Conservation (phyloP, 2,329 filamentous ascomycete genomes). For the Fusarium secorum region DNA sequence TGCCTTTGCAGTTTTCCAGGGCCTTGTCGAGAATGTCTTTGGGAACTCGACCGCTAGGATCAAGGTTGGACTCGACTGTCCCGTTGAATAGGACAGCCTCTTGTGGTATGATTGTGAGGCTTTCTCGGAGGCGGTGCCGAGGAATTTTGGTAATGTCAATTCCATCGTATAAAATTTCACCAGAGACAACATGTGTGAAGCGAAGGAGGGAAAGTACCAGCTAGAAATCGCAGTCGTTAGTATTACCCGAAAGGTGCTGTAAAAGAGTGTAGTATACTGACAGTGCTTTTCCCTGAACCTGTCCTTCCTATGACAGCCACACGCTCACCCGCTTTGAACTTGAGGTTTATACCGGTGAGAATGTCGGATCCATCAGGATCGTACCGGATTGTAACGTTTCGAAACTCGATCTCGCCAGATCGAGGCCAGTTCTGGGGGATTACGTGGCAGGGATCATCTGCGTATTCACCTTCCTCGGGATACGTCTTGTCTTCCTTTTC, state of each 20-base stretch:
- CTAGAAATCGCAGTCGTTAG: slow-evolving; percentile 37
- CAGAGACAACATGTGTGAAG: slow-evolving; percentile 60
- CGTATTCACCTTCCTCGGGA: slow-evolving; percentile 50
- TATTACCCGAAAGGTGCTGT: background rate
- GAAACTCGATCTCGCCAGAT: slow-evolving; percentile 59
- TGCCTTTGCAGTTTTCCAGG: slow-evolving; percentile 67
- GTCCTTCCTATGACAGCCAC: slow-evolving; percentile 84
- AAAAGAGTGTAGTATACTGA: slow-evolving; percentile 51
- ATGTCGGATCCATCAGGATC: slow-evolving; percentile 56
- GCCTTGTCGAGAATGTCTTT: slow-evolving; percentile 64
- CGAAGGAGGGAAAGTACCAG: slow-evolving; percentile 63
- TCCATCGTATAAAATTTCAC: slow-evolving; percentile 63
- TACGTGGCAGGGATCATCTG: slow-evolving; percentile 48
- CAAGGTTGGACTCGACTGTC: slow-evolving; percentile 64
- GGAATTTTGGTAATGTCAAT: slow-evolving; percentile 62
- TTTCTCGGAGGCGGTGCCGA: slow-evolving; percentile 59
- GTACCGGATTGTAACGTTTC: slow-evolving; percentile 60
- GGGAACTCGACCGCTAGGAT: slow-evolving; percentile 66
- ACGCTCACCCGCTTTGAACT: slow-evolving; percentile 71
- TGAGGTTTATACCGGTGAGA: slow-evolving; percentile 59
- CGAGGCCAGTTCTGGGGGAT: slow-evolving; percentile 56
- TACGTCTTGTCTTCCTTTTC: slow-evolving; percentile 53
- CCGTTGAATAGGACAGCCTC: slow-evolving; percentile 66
- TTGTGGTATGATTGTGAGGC: slow-evolving; percentile 66
- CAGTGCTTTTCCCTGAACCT: slow-evolving; percentile 83